Conservation (phyloP, 2,329 filamentous ascomycete species). For the Hypoxylon sp. region DNA sequence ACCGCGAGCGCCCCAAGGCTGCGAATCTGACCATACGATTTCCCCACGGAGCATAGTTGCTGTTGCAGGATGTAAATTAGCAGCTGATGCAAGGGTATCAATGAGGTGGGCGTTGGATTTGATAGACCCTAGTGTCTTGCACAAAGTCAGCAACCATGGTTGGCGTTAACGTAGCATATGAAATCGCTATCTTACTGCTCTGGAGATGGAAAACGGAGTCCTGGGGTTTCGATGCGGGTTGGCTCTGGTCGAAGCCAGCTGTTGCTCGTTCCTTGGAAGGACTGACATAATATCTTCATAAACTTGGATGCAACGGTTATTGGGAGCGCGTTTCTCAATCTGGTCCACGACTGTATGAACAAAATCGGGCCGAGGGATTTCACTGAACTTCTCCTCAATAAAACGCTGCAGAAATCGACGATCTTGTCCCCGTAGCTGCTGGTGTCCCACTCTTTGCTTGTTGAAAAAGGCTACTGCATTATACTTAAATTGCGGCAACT, state of each 20-base stretch:
- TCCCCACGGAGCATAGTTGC: constrained; percentile 14
- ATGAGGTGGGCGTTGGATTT: constrained; percentile 42
- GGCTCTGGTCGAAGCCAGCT: not conserved
- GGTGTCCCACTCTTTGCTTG: not conserved
- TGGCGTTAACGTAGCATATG: not conserved
- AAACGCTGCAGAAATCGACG: constrained; percentile 2
- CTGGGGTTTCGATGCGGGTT: constrained; percentile 3
- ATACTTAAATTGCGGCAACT: constrained; percentile 12
- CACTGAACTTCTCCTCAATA: constrained; percentile 14
- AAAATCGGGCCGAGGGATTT: not conserved
- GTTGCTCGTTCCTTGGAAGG: not conserved
- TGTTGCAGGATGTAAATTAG: not conserved
- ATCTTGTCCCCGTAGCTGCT: not conserved
- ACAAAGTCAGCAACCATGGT: constrained; percentile 9
- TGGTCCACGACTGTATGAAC: not conserved
- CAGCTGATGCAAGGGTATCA: constrained; percentile 28
- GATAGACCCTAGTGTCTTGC: constrained; percentile 12
- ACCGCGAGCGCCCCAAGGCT: not conserved
- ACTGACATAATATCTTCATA: constrained; percentile 27
- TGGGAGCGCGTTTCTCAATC: constrained; percentile 8
- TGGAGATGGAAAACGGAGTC: constrained; percentile 37
- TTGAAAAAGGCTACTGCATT: not conserved
- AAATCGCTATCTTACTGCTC: constrained; percentile 19
- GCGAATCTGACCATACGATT: constrained; percentile 28
- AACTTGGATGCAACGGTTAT: constrained; percentile 21